phyloP scores from a whole-genome alignment of 106 monocot species.

The Gastrodia elata region DNA sequence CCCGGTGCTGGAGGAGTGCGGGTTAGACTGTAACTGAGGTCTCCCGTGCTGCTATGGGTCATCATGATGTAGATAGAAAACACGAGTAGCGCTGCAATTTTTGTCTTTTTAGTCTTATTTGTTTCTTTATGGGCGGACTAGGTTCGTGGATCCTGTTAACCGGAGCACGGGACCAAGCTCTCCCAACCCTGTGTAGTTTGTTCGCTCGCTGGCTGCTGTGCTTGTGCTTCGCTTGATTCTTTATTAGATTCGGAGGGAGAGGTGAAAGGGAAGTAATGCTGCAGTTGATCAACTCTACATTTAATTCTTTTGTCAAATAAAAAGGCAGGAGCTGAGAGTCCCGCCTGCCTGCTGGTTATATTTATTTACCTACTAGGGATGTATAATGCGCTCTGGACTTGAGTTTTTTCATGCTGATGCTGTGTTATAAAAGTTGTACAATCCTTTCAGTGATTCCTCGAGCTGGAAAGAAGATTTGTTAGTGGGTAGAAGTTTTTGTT shows the following conservation, averaged over 20 bases:
- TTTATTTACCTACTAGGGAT: background rate
- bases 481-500: background rate
- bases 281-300: conserved; percentile 14
- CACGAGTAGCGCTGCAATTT: conserved; percentile 10
- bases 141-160: conserved; percentile 4
- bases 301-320: conserved; percentile 23
- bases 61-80: conserved; percentile 18
- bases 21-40: conserved; percentile 63
- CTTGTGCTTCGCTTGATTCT: conserved; percentile 15
- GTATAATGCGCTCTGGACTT: conserved; percentile 1
- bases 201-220: conserved; percentile 1
- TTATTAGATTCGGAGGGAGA: conserved; percentile 18
- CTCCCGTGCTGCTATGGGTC: background rate
- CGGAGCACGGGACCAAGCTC: background rate
- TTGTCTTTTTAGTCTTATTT: conserved; percentile 4
- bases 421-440: no score
- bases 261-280: conserved; percentile 6
- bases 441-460: background rate
- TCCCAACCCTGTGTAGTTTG: conserved; percentile 10
- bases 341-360: conserved; percentile 7
- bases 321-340: conserved; percentile 8
- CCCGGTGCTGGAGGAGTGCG: conserved; percentile 67
- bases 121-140: background rate
- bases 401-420: background rate
- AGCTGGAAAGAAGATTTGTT: background rate